Base-by-base conservation (phyloP, 306 rosid genomes). In the Fragaria nilgerrensis region DNA sequence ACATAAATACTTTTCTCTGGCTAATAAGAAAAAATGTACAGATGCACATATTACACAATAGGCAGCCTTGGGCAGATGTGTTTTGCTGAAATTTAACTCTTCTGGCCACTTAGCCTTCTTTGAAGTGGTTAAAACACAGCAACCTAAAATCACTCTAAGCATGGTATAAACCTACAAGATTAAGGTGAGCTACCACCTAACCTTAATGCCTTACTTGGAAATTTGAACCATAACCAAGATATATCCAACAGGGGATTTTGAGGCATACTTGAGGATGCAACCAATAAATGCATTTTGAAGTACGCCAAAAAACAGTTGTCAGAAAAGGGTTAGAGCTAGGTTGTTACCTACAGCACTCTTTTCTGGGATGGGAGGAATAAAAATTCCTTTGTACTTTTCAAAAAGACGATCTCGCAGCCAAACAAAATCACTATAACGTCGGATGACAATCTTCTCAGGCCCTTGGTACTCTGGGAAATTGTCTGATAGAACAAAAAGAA, bases 341-440 rank as follows among this genome's bases (percentile, higher is more conserved):
- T 83, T 77, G 83, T 86, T 95, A 95, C 99, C 99, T 88, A 95
- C 99, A 78, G 98, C 96, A 90, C 96, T 95, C 86, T 95, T 95
- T 88, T 95, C 98, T 49, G 99, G 99, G 81, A 95, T 80, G 78
- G 97, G 93, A 34, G 99, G 98, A 81, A 92, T 89, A 75, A 95
- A 91, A 71, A 95, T 80, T 72, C 99, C 99, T 87, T 95, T 95
- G 80, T 86, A 92, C 85, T 91, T 95, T 76, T 95, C 99, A 86
- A 89, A 95, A 65, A 95, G 88, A 36, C 97, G 97, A 74, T 92
- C 99, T 13, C 85, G 97, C 77, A 95, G 82, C 99, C 99, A 95
- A 64, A 91, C 89, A 82, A 95, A 95, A 85, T 95, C 99, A 79
- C 91, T 95, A 83, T 95, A 95, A 23, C 99, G 96, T 49, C 99